Conservation (phyloP, 2,329 filamentous ascomycete species). For the Colletotrichum sp. region DNA sequence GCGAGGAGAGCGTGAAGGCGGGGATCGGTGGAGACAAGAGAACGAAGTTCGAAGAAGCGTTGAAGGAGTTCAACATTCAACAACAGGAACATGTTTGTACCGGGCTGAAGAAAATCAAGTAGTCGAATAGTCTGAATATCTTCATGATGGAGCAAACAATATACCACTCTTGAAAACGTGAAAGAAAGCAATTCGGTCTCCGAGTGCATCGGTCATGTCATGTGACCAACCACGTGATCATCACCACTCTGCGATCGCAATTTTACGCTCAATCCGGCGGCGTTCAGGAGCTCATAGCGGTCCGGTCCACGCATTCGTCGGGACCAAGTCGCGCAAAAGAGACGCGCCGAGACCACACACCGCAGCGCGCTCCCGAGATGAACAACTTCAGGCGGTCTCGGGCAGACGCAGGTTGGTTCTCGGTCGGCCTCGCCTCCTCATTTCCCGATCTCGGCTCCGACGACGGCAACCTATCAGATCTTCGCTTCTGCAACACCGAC, state of each 20-base stretch:
- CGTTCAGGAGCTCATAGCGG: not conserved
- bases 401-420: constrained; percentile 50
- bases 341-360: not conserved
- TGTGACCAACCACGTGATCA: not conserved
- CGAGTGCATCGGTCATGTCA: not conserved
- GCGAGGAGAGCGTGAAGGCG: not conserved
- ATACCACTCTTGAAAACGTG: not conserved
- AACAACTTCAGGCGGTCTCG: constrained; percentile 27
- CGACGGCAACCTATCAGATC: constrained; percentile 39
- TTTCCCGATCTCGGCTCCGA: constrained; percentile 57
- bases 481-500: constrained; percentile 43
- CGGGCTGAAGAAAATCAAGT: not conserved
- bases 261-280: not conserved
- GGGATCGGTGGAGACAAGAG: not conserved
- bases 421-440: constrained; percentile 57
- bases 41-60: not conserved
- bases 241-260: not conserved
- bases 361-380: constrained; percentile 21
- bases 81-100: not conserved
- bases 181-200: not conserved
- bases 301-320: not conserved
- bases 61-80: not conserved
- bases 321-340: not conserved
- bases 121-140: fast-evolving
- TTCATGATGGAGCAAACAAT: fast-evolving